These are phyloP conservation scores for Aotearoamyces nothofagi DNA, from an alignment of 2,329 filamentous ascomycete genomes.

Conservation along the genomic window DNA sequence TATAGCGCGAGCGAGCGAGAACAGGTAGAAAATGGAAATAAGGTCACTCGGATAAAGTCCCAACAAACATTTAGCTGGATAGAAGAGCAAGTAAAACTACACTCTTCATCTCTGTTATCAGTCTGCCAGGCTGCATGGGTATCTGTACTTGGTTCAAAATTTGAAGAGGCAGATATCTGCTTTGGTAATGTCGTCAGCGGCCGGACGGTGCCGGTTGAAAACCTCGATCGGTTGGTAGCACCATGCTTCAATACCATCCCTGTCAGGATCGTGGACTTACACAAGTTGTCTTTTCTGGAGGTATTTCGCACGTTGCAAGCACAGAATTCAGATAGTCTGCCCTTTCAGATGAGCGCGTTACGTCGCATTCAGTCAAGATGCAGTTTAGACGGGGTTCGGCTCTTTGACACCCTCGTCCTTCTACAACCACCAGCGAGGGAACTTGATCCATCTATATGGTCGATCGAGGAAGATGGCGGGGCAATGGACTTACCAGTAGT, in stretches of 20 bases:
- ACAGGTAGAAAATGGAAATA: conserved; percentile 1
- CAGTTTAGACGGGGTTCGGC: conserved; percentile 27
- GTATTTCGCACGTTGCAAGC: conserved; percentile 16
- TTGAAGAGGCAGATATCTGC: conserved; percentile 50
- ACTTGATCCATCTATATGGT: conserved; percentile 41
- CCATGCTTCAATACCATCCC: conserved; percentile 90
- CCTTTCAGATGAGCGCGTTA: conserved; percentile 61
- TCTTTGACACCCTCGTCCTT: conserved; percentile 74
- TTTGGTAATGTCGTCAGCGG: conserved; percentile 82
- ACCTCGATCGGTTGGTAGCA: conserved; percentile 59
- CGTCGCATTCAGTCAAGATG: conserved; percentile 49
- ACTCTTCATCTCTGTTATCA: conserved; percentile 48
- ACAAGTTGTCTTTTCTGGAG: conserved; percentile 24
- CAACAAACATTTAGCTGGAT: conserved; percentile 19
- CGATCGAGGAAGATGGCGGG: conserved; percentile 37
- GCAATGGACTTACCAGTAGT: conserved; percentile 67
- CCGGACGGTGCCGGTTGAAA: conserved; percentile 48
- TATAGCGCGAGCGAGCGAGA: neutral
- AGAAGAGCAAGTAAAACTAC: conserved; percentile 30
- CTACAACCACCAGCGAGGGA: conserved; percentile 51
- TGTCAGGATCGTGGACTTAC: conserved; percentile 45
- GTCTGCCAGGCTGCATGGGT: conserved; percentile 62
- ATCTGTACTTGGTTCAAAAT: conserved; percentile 40
- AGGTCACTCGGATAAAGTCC: conserved; percentile 6
- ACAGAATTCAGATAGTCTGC: conserved; percentile 43